These are phyloP conservation scores for Talaromyces borbonicus DNA, from an alignment of 495 filamentous ascomycete genomes.

Conservation along the genomic window DNA sequence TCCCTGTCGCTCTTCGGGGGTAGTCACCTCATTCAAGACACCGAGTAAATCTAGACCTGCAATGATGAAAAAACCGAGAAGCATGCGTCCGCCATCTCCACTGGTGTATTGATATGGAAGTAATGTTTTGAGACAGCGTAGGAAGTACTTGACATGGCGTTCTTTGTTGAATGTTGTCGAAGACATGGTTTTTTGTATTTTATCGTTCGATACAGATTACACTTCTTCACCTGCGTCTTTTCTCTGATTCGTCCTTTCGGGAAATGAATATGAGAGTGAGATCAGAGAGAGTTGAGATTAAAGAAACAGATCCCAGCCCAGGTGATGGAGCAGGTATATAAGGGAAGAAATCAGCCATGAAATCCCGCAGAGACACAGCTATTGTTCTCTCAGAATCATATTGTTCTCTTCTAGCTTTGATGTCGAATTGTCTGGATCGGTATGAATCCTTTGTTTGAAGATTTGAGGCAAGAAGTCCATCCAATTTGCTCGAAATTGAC, in stretches of 20 bases:
- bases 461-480: neutral
- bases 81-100: constrained; percentile 84
- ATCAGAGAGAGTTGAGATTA: too few relatives aligned
- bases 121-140: constrained; percentile 71
- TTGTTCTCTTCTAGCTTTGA: neutral
- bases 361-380: too few relatives aligned
- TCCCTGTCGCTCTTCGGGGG: constrained; percentile 45
- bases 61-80: constrained; percentile 79
- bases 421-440: neutral
- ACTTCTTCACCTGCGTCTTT: too few relatives aligned
- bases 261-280: neutral
- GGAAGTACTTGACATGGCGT: constrained; percentile 85
- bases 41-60: constrained; percentile 73
- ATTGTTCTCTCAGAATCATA: neutral
- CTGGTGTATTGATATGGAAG: constrained; percentile 73
- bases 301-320: too few relatives aligned
- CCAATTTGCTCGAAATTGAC: too few relatives aligned
- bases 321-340: too few relatives aligned
- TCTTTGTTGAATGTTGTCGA: constrained; percentile 50
- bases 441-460: neutral
- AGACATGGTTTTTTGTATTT: constrained; percentile 21
- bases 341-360: too few relatives aligned
- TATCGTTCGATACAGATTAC: too few relatives aligned
- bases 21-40: constrained; percentile 44
- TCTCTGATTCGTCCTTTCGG: neutral